Conservation (phyloP, 345 rosid species). For the Eutrema heterophyllum region DNA sequence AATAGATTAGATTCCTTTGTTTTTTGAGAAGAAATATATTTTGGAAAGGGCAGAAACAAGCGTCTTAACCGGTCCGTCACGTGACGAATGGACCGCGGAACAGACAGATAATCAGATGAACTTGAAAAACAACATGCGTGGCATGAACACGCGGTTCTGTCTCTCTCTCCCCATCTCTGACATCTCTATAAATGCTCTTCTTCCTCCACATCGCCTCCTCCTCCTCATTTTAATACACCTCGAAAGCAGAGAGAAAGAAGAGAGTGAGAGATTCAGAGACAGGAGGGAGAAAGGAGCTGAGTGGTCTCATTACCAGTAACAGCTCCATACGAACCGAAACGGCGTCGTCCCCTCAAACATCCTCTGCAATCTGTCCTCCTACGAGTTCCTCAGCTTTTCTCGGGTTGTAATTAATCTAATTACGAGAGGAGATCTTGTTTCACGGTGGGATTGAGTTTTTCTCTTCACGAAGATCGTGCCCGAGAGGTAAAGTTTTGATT, state of each 20-base stretch:
- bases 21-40: background rate
- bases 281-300: conserved; percentile 21
- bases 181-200: conserved; percentile 23
- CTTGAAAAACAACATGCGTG: conserved; percentile 26
- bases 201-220: conserved; percentile 14
- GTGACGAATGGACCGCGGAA: conserved; percentile 26
- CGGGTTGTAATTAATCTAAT: background rate
- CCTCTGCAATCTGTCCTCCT: conserved; percentile 27
- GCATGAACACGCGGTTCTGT: conserved; percentile 19
- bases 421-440: conserved; percentile 20
- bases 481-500: conserved; percentile 17
- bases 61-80: conserved; percentile 27
- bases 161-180: background rate
- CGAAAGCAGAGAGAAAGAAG: background rate
- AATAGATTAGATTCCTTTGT: background rate
- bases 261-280: background rate
- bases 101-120: conserved; percentile 5
- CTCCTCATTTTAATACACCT: background rate
- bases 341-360: conserved; percentile 8
- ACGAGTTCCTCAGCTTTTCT: conserved; percentile 18
- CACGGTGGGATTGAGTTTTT: background rate
- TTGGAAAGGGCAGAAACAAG: conserved; percentile 6
- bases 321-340: conserved; percentile 13
- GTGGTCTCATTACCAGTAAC: conserved; percentile 17
- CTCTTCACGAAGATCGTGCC: background rate